Evolutionary conservation across 2,329 filamentous ascomycete species (phyloP).

Genomic region (Diaporthe nobilis): DNA sequence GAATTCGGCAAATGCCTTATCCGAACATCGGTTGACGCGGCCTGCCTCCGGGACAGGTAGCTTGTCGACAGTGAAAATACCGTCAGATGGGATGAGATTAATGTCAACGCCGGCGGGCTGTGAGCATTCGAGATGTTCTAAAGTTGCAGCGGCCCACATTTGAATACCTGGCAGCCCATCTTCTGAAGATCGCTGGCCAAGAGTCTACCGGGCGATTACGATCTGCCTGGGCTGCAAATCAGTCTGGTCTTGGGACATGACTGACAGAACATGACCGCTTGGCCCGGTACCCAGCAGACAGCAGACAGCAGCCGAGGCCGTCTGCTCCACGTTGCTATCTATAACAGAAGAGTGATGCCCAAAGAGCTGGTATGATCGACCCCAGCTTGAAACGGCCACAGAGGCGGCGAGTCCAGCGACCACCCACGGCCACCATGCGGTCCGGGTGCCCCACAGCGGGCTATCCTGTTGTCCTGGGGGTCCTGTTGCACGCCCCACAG

Average conservation of each 20-base stretch:
- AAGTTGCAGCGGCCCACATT: constrained; percentile 5
- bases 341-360: neutral
- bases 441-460: neutral
- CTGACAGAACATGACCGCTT: neutral
- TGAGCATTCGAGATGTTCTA: neutral
- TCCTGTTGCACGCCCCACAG: constrained; percentile 21
- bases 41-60: neutral
- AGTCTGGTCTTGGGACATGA: neutral
- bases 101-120: neutral
- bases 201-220: constrained; percentile 8
- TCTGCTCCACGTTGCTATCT: neutral
- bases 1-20: constrained; percentile 6
- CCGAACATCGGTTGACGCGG: constrained; percentile 28
- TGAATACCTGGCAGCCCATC: neutral
- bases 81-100: neutral
- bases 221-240: constrained; percentile 30
- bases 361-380: constrained; percentile 24
- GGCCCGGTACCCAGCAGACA: neutral
- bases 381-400: constrained; percentile 22
- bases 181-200: constrained; percentile 14
- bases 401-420: neutral
- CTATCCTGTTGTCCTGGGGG: neutral
- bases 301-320: neutral
- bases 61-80: too few species aligned
- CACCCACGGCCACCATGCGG: neutral